These are phyloP conservation scores for Kandelia obovata DNA, from an alignment of 345 rosid species.

Conservation along the genomic window DNA sequence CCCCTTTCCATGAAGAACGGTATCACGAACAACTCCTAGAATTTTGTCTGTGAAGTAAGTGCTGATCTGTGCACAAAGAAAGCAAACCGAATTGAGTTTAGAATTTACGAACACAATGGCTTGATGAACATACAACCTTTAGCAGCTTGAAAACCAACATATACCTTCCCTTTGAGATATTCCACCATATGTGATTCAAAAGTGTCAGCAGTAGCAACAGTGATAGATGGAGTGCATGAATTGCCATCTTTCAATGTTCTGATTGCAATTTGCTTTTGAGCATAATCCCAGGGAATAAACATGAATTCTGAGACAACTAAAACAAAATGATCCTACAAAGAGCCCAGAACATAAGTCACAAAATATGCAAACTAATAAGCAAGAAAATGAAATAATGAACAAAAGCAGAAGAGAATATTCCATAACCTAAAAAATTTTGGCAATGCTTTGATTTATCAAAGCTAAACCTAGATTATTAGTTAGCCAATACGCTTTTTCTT, in stretches of 20 bases:
- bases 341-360: constrained; percentile 14
- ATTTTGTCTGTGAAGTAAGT: constrained; percentile 68
- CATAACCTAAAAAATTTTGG: neutral
- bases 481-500: neutral
- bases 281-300: constrained; percentile 81
- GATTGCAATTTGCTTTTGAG: constrained; percentile 46
- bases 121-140: constrained; percentile 6
- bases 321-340: constrained; percentile 77
- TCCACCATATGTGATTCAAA: constrained; percentile 59
- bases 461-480: neutral
- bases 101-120: constrained; percentile 14
- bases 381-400: neutral
- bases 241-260: constrained; percentile 39
- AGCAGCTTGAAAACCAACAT: constrained; percentile 4
- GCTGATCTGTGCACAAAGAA: constrained; percentile 46
- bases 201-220: constrained; percentile 56
- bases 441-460: neutral
- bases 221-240: constrained; percentile 65
- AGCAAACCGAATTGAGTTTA: constrained; percentile 1
- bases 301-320: constrained; percentile 77
- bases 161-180: constrained; percentile 72
- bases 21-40: constrained; percentile 59
- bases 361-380: neutral
- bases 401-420: constrained; percentile 8
- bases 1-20: constrained; percentile 50